These are phyloP conservation scores for Aotearoamyces nothofagi DNA, from an alignment of 2,329 filamentous ascomycete genomes.

Conservation along the genomic window DNA sequence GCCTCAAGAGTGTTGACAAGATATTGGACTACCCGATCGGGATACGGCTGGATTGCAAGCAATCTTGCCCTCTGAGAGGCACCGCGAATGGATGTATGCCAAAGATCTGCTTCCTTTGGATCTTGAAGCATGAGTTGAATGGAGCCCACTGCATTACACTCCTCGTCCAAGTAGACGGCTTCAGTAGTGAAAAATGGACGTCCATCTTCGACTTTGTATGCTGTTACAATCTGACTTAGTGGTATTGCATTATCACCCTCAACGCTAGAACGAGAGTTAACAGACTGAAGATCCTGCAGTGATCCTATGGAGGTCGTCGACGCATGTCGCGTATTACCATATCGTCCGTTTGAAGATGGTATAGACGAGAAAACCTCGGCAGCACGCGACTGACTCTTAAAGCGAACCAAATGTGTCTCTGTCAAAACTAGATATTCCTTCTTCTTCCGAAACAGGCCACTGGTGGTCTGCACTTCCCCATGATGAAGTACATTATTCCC, in stretches of 20 bases:
- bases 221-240: slow-evolving; percentile 50
- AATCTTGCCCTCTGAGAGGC: slow-evolving; percentile 40
- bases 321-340: slow-evolving; percentile 34
- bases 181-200: slow-evolving; percentile 52
- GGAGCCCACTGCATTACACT: slow-evolving; percentile 40
- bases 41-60: slow-evolving; percentile 34
- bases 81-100: slow-evolving; percentile 45
- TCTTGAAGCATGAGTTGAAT: slow-evolving; percentile 50
- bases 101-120: slow-evolving; percentile 47
- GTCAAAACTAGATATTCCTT: slow-evolving; percentile 59
- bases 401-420: slow-evolving; percentile 50
- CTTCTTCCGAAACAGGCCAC: slow-evolving; percentile 56
- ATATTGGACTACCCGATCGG: slow-evolving; percentile 44
- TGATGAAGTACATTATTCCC: slow-evolving; percentile 38
- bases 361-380: slow-evolving; percentile 44
- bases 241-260: slow-evolving; percentile 38
- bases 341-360: slow-evolving; percentile 24
- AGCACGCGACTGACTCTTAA: slow-evolving; percentile 52
- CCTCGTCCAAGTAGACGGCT: slow-evolving; percentile 52
- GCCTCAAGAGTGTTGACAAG: slow-evolving; percentile 46
- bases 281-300: slow-evolving; percentile 43
- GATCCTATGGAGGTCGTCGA: slow-evolving; percentile 43
- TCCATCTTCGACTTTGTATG: slow-evolving; percentile 52
- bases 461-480: slow-evolving; percentile 56
- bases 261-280: slow-evolving; percentile 28